Percentiles rank a stretch among this genome's conserved stretches.
Evolutionary conservation across 2,329 filamentous ascomycete species (phyloP).

Genomic region (Chrysosporium queenslandicum): DNA sequence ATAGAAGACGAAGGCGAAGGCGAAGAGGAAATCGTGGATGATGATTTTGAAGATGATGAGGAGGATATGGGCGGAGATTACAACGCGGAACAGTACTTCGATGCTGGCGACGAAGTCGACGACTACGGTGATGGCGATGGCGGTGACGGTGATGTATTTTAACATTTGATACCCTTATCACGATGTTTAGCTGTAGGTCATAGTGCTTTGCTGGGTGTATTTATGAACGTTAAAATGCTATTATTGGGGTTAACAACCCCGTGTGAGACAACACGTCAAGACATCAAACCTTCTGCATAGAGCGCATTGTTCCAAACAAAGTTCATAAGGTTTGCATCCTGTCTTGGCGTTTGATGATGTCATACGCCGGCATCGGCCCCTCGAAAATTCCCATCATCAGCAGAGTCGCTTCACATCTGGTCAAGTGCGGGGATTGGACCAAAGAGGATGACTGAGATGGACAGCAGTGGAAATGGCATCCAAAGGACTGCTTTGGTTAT

Average conservation of each 20-base stretch:
- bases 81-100: slow-evolving; percentile 56
- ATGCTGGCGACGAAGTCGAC: slow-evolving; percentile 47
- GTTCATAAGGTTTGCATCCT: slow-evolving; percentile 2
- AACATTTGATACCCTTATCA: slow-evolving; percentile 17
- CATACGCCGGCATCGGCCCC: slow-evolving; percentile 10
- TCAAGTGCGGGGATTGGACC: no score
- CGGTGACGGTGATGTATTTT: slow-evolving; percentile 40
- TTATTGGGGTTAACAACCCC: background rate
- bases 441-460: slow-evolving; percentile 6
- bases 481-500: slow-evolving; percentile 53
- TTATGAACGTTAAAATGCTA: background rate
- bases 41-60: slow-evolving; percentile 52
- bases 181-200: no score
- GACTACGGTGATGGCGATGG: slow-evolving; percentile 48
- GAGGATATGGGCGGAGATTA: slow-evolving; percentile 52
- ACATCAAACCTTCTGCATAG: no score
- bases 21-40: slow-evolving; percentile 46
- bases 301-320: no score
- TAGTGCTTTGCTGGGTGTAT: background rate
- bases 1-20: slow-evolving; percentile 37
- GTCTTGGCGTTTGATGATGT: slow-evolving; percentile 12
- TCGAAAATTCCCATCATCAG: background rate
- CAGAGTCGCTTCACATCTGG: background rate
- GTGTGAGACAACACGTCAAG: no score
- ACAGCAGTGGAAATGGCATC: background rate